phyloP scores from a whole-genome alignment of 2,329 filamentous ascomycete species.

The Fusarium sp. region DNA sequence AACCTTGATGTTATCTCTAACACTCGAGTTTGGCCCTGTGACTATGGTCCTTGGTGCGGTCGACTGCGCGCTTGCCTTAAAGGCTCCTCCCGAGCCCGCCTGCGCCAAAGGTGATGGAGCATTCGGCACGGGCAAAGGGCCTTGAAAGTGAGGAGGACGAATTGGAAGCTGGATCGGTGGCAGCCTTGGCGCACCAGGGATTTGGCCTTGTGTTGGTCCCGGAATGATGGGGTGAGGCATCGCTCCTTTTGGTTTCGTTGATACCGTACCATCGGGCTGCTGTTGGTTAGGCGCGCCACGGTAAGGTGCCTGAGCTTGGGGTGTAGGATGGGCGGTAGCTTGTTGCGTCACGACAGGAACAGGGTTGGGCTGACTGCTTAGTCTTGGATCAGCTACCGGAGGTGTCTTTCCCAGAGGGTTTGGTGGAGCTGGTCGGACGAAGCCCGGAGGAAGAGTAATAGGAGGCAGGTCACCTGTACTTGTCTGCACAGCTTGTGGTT shows the following conservation, averaged over 20 bases:
- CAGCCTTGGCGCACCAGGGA: background rate
- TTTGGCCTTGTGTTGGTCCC: background rate
- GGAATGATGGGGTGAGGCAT: background rate
- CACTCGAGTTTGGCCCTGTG: background rate
- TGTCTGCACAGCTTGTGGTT: background rate
- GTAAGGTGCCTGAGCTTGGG: constrained; percentile 1
- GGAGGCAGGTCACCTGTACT: constrained; percentile 2
- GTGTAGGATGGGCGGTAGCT: background rate
- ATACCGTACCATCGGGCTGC: background rate
- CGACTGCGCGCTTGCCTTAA: background rate
- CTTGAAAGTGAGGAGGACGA: constrained; percentile 3
- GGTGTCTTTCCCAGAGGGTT: background rate
- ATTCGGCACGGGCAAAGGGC: background rate
- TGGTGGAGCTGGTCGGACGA: background rate
- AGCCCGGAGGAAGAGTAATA: background rate
- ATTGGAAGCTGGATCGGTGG: constrained; percentile 13
- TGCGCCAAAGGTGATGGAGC: background rate
- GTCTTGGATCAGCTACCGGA: background rate
- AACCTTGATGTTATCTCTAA: background rate
- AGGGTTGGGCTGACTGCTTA: constrained; percentile 9
- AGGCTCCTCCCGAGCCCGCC: background rate
- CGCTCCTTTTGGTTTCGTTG: background rate
- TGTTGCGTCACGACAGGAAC: background rate
- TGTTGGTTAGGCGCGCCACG: background rate
- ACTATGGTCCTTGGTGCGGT: background rate